Percentiles rank a stretch among this genome's conserved stretches.
Evolutionary conservation across 768 basidiomycete species (phyloP).

Genomic region (Sporobolomyces pararoseus): DNA sequence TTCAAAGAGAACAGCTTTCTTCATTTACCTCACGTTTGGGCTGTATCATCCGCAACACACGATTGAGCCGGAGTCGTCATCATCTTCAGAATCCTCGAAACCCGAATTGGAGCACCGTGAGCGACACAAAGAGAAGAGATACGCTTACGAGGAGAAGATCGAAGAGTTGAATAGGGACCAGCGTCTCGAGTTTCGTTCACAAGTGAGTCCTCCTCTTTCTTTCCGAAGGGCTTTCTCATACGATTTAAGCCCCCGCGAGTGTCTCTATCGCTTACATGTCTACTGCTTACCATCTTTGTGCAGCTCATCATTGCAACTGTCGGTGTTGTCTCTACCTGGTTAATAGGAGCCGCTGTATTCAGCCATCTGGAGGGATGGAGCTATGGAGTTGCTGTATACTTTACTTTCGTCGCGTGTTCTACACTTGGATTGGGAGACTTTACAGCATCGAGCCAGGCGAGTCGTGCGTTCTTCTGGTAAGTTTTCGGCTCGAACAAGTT

Average conservation of each 20-base stretch:
- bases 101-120: background rate
- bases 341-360: constrained; percentile 27
- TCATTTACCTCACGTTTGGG: constrained; percentile 11
- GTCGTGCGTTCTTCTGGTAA: constrained; percentile 37
- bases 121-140: background rate
- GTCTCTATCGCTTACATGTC: background rate
- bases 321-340: constrained; percentile 22
- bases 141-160: constrained; percentile 27
- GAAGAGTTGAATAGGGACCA: constrained; percentile 13
- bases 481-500: background rate
- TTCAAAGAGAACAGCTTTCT: background rate
- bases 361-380: constrained; percentile 20
- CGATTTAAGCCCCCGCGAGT: too few species aligned
- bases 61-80: background rate
- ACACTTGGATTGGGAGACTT: constrained; percentile 5
- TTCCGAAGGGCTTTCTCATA: too few species aligned
- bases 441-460: constrained; percentile 19
- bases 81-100: background rate
- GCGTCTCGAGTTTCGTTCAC: constrained; percentile 18
- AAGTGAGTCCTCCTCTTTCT: constrained; percentile 12
- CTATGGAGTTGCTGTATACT: constrained; percentile 20
- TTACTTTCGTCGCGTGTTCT: background rate
- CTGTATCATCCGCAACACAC: constrained; percentile 9
- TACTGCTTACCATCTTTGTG: background rate
- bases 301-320: constrained; percentile 16